These are phyloP conservation scores for Peribolospora kevripleyi DNA, from an alignment of 768 basidiomycete genomes.

Conservation along the genomic window DNA sequence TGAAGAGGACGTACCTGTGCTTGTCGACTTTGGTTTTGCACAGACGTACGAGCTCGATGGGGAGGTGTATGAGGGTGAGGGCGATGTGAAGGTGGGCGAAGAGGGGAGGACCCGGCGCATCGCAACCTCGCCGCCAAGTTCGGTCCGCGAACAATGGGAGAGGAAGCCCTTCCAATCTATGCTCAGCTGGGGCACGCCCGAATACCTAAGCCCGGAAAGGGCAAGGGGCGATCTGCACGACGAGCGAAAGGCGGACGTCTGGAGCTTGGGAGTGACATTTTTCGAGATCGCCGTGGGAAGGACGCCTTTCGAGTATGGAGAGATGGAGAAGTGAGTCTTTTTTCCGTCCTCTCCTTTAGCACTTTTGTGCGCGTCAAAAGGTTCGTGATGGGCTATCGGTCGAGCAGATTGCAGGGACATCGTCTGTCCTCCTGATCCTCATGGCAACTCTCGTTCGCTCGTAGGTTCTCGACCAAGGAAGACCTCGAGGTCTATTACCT, in stretches of 20 bases:
- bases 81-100: not conserved
- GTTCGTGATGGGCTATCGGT: conserved; percentile 22
- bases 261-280: conserved; percentile 36
- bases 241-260: conserved; percentile 56
- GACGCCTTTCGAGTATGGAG: conserved; percentile 43
- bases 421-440: not conserved
- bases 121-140: no score
- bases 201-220: conserved; percentile 84
- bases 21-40: conserved; percentile 93
- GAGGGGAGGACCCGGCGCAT: no score
- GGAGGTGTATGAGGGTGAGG: not conserved
- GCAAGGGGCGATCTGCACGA: conserved; percentile 73
- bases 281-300: conserved; percentile 83
- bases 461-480: conserved; percentile 39
- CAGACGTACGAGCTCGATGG: conserved; percentile 35
- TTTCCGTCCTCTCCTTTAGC: not conserved
- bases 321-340: not conserved
- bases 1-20: conserved; percentile 38
- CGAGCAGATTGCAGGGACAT: conserved; percentile 46
- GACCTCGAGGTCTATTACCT: conserved; percentile 67
- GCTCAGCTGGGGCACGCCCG: conserved; percentile 44
- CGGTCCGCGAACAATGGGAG: conserved; percentile 12
- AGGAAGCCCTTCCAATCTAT: conserved; percentile 5
- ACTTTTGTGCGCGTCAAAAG: not conserved
- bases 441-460: not conserved